These are phyloP conservation scores for Coniophora puteana DNA, from an alignment of 1,284 basidiomycete species.

Conservation along the genomic window DNA sequence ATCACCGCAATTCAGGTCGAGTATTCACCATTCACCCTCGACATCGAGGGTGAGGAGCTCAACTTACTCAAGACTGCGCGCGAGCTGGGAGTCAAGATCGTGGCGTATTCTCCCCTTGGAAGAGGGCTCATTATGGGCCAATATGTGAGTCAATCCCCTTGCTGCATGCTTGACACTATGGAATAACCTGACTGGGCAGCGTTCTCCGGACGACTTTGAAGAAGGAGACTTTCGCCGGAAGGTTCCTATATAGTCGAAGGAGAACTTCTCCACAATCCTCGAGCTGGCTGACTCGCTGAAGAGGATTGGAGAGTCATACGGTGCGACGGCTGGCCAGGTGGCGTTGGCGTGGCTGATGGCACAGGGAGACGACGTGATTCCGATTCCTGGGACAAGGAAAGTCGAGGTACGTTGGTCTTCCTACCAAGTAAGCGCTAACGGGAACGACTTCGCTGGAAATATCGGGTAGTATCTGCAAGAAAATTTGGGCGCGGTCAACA, in stretches of 20 bases:
- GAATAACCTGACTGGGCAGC: too few relatives aligned
- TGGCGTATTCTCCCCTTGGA: slow-evolving; percentile 44
- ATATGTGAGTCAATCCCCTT: slow-evolving; percentile 32
- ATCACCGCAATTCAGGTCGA: slow-evolving; percentile 45
- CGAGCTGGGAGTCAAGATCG: slow-evolving; percentile 27
- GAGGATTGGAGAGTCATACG: slow-evolving; percentile 27
- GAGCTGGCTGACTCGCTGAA: slow-evolving; percentile 34
- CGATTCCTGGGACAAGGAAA: slow-evolving; percentile 27
- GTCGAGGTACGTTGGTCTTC: slow-evolving; percentile 19
- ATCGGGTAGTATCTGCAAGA: slow-evolving; percentile 35
- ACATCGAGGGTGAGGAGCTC: slow-evolving; percentile 26
- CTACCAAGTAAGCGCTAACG: neutral
- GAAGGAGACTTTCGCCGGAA: slow-evolving; percentile 31
- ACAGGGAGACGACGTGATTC: slow-evolving; percentile 35
- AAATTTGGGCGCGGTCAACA: slow-evolving; percentile 29
- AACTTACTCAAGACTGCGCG: slow-evolving; percentile 24
- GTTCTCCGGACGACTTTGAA: slow-evolving; percentile 37
- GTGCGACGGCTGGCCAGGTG: slow-evolving; percentile 40
- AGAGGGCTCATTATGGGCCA: slow-evolving; percentile 40
- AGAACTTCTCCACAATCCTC: slow-evolving; percentile 43
- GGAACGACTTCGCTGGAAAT: neutral
- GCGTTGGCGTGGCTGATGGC: slow-evolving; percentile 43
- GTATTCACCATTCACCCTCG: slow-evolving; percentile 38
- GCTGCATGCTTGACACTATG: neutral
- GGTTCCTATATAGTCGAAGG: slow-evolving; percentile 22